Evolutionary conservation across 768 basidiomycete genomes (phyloP).

Genomic region (Gloeostereum incarnatum): DNA sequence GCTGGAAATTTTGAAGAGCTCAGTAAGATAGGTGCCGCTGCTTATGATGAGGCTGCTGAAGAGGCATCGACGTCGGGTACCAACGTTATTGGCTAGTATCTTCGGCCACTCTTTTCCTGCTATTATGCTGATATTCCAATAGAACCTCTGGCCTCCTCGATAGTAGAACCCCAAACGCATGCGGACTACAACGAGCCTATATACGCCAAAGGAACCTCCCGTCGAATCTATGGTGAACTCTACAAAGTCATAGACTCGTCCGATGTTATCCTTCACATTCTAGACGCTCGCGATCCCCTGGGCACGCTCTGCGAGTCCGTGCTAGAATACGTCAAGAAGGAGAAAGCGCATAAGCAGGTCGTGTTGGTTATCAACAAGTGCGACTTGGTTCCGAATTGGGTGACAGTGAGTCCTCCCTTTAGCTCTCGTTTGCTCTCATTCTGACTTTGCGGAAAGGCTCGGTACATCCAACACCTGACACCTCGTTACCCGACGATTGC

Average conservation of each 20-base stretch:
- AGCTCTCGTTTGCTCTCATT: constrained; percentile 3
- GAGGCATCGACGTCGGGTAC: constrained; percentile 25
- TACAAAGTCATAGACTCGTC: constrained; percentile 99
- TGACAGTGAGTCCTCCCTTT: constrained; percentile 59
- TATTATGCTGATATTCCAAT: not conserved
- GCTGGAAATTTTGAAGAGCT: constrained; percentile 93
- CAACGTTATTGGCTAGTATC: constrained; percentile 32
- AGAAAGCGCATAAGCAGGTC: constrained; percentile 96
- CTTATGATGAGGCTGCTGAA: constrained; percentile 42
- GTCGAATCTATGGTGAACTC: constrained; percentile 93
- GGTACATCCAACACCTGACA: constrained; percentile 92
- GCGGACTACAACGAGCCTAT: constrained; percentile 84
- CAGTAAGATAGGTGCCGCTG: constrained; percentile 49
- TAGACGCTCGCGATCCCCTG: constrained; percentile 92
- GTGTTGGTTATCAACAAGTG: constrained; percentile 98
- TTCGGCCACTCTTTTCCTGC: not conserved
- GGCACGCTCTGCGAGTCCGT: constrained; percentile 95
- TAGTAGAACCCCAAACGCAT: constrained; percentile 50
- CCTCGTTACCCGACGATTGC: constrained; percentile 94
- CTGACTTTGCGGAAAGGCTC: constrained; percentile 45
- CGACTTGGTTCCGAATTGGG: constrained; percentile 98
- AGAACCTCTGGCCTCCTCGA: constrained; percentile 41
- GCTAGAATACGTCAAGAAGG: constrained; percentile 87
- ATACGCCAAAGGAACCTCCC: constrained; percentile 90
- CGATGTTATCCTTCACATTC: constrained; percentile 89